Evolutionary conservation across 192 early-diverging fungal species (phyloP), one percentile per base, ranked within the genome.

Genomic region (Coemansia sp.): DNA sequence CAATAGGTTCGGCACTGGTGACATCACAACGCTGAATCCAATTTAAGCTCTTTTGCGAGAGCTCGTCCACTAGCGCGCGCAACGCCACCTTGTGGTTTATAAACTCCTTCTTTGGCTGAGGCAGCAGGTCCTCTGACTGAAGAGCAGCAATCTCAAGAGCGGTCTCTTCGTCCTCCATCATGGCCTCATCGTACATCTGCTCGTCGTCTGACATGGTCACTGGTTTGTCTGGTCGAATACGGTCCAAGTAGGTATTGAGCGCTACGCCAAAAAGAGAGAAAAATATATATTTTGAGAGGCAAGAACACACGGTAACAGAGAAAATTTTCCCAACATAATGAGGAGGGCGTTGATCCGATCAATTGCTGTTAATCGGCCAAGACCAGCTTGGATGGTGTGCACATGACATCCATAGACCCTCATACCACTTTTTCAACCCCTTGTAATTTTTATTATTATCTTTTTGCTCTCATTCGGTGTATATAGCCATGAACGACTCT

Each of bases 1-100:
- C 81, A 55, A 87, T 64, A 4, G 91, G 83, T 27, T 76, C 53
- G 10, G 70, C 68, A 15, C 86, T 89, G 15, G 85, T 89, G 9
- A 92, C 75, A 7, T 80, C 80, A 70, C 89, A 89, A 18, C 87
- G 88, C 61, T 92, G 89, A 44, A 89, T 87, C 91, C 91, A 92
- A 9, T 86, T 83, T 34, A 90, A 70, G 55, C 85, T 76, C 65
- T 82, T 87, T 27, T 89, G 81, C 32, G 84, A 87, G 20, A 92
- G 82, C 62, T 87, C 80, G 62, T 89, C 84, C 9, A 73, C 63
- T 10, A 90, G 79, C 49, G 85, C 85, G 53, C 73, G 76, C 70
- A 92, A 76, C 29, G 86, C 90, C 29, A 75, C 84, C 30, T 66
- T 76, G 64, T 73, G 79, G 64, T 82, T 69, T 15, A 73, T 70